phyloP scores from a whole-genome alignment of 2,329 filamentous ascomycete genomes.

The Aspergillus latus region DNA sequence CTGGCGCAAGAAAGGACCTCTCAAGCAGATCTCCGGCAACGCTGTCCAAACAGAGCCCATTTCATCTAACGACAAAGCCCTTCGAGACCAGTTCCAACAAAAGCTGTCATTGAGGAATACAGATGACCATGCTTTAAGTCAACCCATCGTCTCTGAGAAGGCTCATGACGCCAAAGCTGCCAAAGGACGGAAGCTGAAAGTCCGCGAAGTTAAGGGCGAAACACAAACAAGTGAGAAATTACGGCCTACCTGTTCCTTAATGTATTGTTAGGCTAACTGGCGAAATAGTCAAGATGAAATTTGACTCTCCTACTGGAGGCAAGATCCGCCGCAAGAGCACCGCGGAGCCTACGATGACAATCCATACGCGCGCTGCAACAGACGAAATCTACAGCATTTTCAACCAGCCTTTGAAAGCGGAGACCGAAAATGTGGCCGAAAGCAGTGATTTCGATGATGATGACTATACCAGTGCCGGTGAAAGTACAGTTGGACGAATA shows the following conservation, averaged over 20 bases:
- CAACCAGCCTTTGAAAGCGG: conserved; percentile 72
- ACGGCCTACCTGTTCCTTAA: not conserved
- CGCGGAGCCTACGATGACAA: conserved; percentile 92
- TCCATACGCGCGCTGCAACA: conserved; percentile 91
- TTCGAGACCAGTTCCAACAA: conserved; percentile 34
- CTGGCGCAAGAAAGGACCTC: conserved; percentile 54
- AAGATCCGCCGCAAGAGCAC: conserved; percentile 78
- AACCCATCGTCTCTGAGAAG: conserved; percentile 22
- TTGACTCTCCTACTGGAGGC: conserved; percentile 82
- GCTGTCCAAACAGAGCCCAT: conserved; percentile 23
- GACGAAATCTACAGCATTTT: conserved; percentile 98
- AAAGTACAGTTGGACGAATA: conserved; percentile 77
- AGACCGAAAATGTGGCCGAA: conserved; percentile 54
- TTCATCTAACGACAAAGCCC: conserved; percentile 23
- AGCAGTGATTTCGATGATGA: conserved; percentile 66
- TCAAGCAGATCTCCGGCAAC: conserved; percentile 54
- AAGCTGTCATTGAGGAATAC: conserved; percentile 31
- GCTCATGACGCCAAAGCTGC: conserved; percentile 31
- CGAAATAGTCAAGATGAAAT: conserved; percentile 79
- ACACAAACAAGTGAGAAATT: conserved; percentile 77
- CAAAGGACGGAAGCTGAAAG: conserved; percentile 69
- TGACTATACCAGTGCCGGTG: conserved; percentile 80
- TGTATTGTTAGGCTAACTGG: not conserved
- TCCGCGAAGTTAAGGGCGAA: conserved; percentile 78
- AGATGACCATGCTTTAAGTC: conserved; percentile 17